Evolutionary conservation across 2,329 filamentous ascomycete genomes (phyloP).

Genomic region (Penicillium sp.): DNA sequence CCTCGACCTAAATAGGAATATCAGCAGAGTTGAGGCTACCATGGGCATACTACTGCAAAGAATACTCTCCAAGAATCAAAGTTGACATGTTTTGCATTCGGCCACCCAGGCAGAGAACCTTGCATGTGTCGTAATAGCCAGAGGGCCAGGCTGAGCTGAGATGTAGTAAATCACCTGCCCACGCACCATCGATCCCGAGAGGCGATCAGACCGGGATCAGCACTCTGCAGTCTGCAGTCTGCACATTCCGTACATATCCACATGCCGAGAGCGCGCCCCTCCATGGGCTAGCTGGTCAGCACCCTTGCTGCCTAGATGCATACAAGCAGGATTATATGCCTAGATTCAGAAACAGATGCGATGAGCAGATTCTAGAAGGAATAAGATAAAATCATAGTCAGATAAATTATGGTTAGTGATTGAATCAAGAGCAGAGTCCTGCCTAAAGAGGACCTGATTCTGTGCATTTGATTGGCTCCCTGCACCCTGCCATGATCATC

Average conservation of each 20-base stretch:
- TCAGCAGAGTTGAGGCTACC: neutral
- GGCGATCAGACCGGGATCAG: constrained; percentile 8
- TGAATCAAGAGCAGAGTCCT: neutral
- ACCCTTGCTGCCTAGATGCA: neutral
- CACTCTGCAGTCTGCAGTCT: neutral
- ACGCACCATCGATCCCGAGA: constrained; percentile 23
- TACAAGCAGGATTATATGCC: neutral
- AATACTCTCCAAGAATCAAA: neutral
- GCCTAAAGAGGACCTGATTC: constrained; percentile 6
- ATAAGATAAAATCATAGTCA: neutral
- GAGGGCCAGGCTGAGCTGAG: constrained; percentile 23
- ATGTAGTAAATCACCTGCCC: constrained; percentile 25
- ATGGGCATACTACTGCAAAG: neutral
- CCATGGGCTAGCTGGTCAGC: neutral
- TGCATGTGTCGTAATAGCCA: constrained; percentile 13
- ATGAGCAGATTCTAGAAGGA: neutral
- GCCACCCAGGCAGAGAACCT: constrained; percentile 1
- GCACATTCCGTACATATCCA: constrained; percentile 1
- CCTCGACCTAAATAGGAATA: neutral
- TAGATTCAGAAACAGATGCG: neutral
- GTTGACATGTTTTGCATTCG: neutral
- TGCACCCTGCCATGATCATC: constrained; percentile 15
- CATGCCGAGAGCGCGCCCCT: neutral
- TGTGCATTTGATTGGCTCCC: constrained; percentile 4
- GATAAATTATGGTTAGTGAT: neutral